Conservation (phyloP, 129 eudicot species). For the Kitagawia praeruptora region DNA sequence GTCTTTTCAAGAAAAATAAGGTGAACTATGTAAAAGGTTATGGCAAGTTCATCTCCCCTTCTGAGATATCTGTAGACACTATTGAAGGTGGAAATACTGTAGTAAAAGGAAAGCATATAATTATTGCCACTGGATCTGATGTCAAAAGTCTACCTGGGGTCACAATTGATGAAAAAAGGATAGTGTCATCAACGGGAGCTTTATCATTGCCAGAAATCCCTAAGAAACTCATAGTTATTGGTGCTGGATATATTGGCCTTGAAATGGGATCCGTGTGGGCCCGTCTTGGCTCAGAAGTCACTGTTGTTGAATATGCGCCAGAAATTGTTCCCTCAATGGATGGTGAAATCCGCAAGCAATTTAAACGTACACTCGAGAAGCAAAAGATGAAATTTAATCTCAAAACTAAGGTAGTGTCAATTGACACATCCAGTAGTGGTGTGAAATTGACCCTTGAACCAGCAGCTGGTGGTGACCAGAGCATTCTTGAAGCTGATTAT, state of each 20-base stretch:
- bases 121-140: slow-evolving; percentile 85
- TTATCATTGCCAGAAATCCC: slow-evolving; percentile 65
- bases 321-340: slow-evolving; percentile 92
- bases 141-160: slow-evolving; percentile 75
- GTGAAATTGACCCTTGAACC: slow-evolving; percentile 77
- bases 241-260: slow-evolving; percentile 87
- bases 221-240: slow-evolving; percentile 65
- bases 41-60: slow-evolving; percentile 69
- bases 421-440: slow-evolving; percentile 42
- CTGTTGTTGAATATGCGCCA: slow-evolving; percentile 78
- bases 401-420: slow-evolving; percentile 71
- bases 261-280: slow-evolving; percentile 98
- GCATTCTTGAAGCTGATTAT: slow-evolving; percentile 64
- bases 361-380: slow-evolving; percentile 81
- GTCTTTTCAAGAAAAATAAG: slow-evolving; percentile 75
- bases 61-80: slow-evolving; percentile 75
- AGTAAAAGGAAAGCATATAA: slow-evolving; percentile 68
- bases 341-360: slow-evolving; percentile 73
- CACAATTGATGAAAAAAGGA: slow-evolving; percentile 64
- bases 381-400: slow-evolving; percentile 87
- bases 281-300: slow-evolving; percentile 82
- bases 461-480: slow-evolving; percentile 68
- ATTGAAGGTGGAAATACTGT: slow-evolving; percentile 55
- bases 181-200: slow-evolving; percentile 89
- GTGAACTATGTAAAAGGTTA: slow-evolving; percentile 77